Evolutionary conservation across 73 alveolate species (phyloP), one percentile per base, ranked within the genome.

Genomic region (Paramecium bursaria): DNA sequence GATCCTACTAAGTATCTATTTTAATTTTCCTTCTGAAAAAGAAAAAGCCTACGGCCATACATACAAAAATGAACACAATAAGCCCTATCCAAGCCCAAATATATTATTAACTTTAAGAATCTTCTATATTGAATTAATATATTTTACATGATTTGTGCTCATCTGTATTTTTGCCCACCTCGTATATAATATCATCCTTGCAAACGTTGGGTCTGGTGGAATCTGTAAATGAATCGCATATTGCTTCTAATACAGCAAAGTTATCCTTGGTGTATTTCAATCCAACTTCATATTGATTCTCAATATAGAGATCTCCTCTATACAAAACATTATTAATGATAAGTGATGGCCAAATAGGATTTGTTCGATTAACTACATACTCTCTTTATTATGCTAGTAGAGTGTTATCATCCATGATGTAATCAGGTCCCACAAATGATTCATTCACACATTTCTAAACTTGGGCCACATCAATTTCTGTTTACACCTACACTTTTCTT

Each of bases 171-270:
- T n/a, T n/a, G n/a, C n/a, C n/a, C n/a, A n/a, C n/a, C n/a, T n/a
- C n/a, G n/a, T n/a, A n/a, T n/a, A n/a, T n/a, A n/a, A n/a, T n/a
- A n/a, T 73, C 86, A 6, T 48, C 15, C 86, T 49, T 46, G 14
- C 87, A 85, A 9, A 85, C n/a, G 6, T 11, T 6, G 14, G 88
- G 87, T 42, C 75, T 47, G 3, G 13, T 15, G 30, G 11, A 4
- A 46, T 23, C 67, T 0, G 22, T 3, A 25, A 54, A 85, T 10
- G 74, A 90, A 47, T 86, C 91, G 48, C 91, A 85, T 10, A 85
- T 47, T 4, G 87, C 91, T 75, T 48, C 85, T 0, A 85, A 15
- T 26, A 85, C 82, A 17, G 91, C 91, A 75, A 44, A 46, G 9
- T 53, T 19, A 29, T 85, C 90, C 15, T 39, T 47, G 22, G 17